Base-by-base conservation (phyloP, 192 early-diverging fungal species). In the Umbelopsis isabellina region DNA sequence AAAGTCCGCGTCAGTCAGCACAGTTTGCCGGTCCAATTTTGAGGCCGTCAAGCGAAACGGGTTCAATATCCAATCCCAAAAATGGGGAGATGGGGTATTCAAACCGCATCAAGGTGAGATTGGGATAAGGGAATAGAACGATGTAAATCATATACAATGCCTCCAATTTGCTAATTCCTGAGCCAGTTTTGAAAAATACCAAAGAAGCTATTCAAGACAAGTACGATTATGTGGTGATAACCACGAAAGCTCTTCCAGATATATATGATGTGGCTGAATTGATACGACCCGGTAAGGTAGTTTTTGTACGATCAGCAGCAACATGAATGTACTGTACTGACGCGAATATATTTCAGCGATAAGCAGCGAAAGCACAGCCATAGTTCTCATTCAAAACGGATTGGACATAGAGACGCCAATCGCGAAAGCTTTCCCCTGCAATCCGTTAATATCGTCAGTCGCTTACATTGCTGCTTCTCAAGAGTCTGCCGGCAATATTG, bases 321-420 rank as follows among this genome's bases (percentile, higher is more conserved):
- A 27, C 23, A 35, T 61, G 0, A 13, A 35, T 3, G 27, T 0
- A 8, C 30, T 3, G 27, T 0, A 8, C 30, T 35, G 10, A 35
- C 13, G 2, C 55, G 74, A 75, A 8, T 25, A 13, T 25, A 23
- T 35, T 2, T 35, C 33, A 61, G 83, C 80, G 4, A 83, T 88
- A 12, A 84, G 85, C 6, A 77, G 72, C 1, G 51, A 76, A 6
- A 69, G 78, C 12, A 88, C 90, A 8, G 47, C 73, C 12, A 88
- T 92, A 47, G 76, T 92, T 13, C 52, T 91, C 66, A 88, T 92
- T 41, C 91, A 92, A 75, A 92, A 92, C 71, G 91, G 91, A 8
- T 82, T 92, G 22, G 88, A 84, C 64, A 68, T 44, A 25, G 91
- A 92, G 66, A 82, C 85, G 4, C 83, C 85, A 44, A 82, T 88